These are phyloP conservation scores for Rutidosis leptorrhynchoides DNA, from an alignment of 129 eudicot species.

Conservation along the genomic window DNA sequence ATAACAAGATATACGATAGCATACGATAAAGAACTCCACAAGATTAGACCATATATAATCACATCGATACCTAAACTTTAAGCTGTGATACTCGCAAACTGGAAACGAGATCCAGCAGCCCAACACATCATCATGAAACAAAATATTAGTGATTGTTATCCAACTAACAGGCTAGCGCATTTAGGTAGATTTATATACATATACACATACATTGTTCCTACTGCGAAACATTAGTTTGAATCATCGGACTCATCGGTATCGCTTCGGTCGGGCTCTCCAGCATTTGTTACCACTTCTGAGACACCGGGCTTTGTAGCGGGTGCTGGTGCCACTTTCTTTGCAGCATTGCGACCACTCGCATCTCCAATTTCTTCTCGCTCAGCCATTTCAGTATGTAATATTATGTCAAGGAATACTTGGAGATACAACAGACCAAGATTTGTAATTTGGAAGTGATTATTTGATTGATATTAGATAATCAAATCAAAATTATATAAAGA, in stretches of 20 bases:
- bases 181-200: not conserved
- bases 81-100: not conserved
- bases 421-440: not conserved
- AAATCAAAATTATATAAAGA: not conserved
- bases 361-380: conserved; percentile 64
- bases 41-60: not conserved
- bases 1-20: not conserved
- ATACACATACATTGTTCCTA: conserved; percentile 8
- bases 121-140: not conserved
- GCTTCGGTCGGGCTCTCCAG: conserved; percentile 66
- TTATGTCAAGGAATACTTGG: conserved; percentile 48
- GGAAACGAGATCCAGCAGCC: not conserved
- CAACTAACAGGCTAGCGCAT: not conserved
- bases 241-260: conserved; percentile 84
- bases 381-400: conserved; percentile 48
- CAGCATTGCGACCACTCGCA: conserved; percentile 38
- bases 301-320: conserved; percentile 49
- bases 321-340: conserved; percentile 51
- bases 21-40: conserved; percentile 2
- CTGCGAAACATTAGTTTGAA: conserved; percentile 37
- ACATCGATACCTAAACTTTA: not conserved
- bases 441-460: not conserved
- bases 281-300: conserved; percentile 48
- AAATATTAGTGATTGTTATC: not conserved
- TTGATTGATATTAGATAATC: not conserved